Conservation (phyloP, 2,329 filamentous ascomycete species). For the Neopestalotiopsis sp. region DNA sequence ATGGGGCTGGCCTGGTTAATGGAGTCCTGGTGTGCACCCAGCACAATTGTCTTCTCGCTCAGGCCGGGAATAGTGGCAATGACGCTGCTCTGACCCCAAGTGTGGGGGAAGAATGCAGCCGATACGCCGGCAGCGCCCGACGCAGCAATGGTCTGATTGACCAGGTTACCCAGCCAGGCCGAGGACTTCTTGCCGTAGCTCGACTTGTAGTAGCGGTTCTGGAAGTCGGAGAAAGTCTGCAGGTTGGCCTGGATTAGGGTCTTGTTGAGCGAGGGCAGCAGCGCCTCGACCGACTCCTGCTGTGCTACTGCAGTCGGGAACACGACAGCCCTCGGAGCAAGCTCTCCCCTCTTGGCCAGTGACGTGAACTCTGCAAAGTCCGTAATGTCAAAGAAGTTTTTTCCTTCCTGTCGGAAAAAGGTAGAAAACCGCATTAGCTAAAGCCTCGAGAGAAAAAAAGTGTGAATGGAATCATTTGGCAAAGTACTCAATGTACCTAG, state of each 20-base stretch:
- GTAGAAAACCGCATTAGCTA: no score
- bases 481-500: not conserved
- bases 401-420: constrained; percentile 58
- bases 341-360: constrained; percentile 44
- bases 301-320: constrained; percentile 66
- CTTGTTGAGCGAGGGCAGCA: constrained; percentile 66
- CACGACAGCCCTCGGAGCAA: constrained; percentile 33
- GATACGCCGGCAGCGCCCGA: constrained; percentile 66
- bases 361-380: constrained; percentile 63
- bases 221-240: constrained; percentile 69
- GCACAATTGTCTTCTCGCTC: constrained; percentile 74
- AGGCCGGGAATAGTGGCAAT: constrained; percentile 82
- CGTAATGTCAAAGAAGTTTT: constrained; percentile 82
- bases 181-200: constrained; percentile 73
- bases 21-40: constrained; percentile 82
- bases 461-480: no score
- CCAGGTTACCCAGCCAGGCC: constrained; percentile 73
- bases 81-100: constrained; percentile 78
- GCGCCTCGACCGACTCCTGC: constrained; percentile 59
- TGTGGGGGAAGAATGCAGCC: constrained; percentile 70
- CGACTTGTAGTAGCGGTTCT: constrained; percentile 72
- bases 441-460: no score
- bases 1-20: constrained; percentile 78
- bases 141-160: constrained; percentile 64
- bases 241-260: constrained; percentile 70